Percentiles rank a stretch among this genome's conserved stretches.
Conservation (phyloP, 768 basidiomycete genomes). For the Gautieria morchelliformis region DNA sequence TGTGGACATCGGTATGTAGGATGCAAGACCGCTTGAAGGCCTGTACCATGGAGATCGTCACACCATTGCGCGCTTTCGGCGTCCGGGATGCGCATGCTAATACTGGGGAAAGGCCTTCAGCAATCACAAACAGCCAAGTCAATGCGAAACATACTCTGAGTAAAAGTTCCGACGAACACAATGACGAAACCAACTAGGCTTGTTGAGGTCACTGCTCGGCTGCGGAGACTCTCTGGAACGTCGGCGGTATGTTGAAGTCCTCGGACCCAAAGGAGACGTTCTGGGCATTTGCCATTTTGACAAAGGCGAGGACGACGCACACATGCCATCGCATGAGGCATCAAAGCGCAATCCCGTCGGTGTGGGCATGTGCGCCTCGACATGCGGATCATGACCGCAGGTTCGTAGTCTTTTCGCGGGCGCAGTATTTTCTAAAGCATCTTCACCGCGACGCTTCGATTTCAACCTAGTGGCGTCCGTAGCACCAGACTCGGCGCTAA, state of each 20-base stretch:
- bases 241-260: neutral
- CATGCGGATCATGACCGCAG: neutral
- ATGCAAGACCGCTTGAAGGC: neutral
- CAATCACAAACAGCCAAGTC: too few relatives aligned
- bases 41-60: neutral
- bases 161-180: neutral
- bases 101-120: neutral
- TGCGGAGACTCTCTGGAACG: neutral
- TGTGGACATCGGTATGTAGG: constrained; percentile 1
- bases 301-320: neutral
- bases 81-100: neutral
- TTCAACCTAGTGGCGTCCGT: neutral
- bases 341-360: neutral
- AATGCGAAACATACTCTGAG: neutral
- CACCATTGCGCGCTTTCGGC: constrained; percentile 1
- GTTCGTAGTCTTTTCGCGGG: neutral
- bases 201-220: neutral
- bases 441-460: neutral
- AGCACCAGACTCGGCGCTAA: neutral
- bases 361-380: neutral
- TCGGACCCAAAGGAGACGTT: constrained; percentile 3
- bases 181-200: neutral
- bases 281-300: constrained; percentile 4
- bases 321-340: neutral
- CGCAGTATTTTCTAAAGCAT: neutral